Conservation (phyloP, 345 rosid genomes). For the Arabidopsis arenosa region DNA sequence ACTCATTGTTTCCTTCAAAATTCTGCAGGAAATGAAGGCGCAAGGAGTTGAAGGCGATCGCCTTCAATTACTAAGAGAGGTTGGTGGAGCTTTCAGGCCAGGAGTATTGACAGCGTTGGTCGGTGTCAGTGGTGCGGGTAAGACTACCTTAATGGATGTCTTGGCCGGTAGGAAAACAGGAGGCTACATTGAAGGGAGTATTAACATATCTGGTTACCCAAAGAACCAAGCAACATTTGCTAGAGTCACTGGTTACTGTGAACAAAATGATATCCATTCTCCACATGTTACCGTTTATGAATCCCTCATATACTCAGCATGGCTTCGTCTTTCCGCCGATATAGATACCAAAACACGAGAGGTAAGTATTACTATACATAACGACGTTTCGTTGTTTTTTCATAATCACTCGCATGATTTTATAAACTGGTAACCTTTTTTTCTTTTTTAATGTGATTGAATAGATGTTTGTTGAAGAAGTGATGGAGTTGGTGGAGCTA, state of each 20-base stretch:
- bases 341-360: conserved; percentile 59
- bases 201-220: conserved; percentile 78
- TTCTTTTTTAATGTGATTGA: neutral
- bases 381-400: conserved; percentile 20
- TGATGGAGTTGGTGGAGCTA: conserved; percentile 93
- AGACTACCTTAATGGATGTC: conserved; percentile 96
- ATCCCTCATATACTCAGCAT: conserved; percentile 83
- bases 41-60: conserved; percentile 71
- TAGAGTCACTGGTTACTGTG: conserved; percentile 85
- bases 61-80: conserved; percentile 74
- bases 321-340: conserved; percentile 86
- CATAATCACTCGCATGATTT: neutral
- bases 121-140: conserved; percentile 96
- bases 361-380: conserved; percentile 46
- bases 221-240: conserved; percentile 95
- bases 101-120: conserved; percentile 85
- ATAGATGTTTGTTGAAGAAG: conserved; percentile 90
- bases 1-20: neutral
- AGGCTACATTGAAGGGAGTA: conserved; percentile 76
- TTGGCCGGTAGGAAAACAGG: conserved; percentile 89
- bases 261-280: conserved; percentile 92
- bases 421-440: neutral
- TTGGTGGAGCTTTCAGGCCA: conserved; percentile 86
- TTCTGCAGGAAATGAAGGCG: conserved; percentile 75
- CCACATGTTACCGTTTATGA: conserved; percentile 89